Percentiles rank a stretch among this genome's conserved stretches.
These are phyloP conservation scores for Fusarium secorum DNA, from an alignment of 2,329 filamentous ascomycete species.

Conservation along the genomic window DNA sequence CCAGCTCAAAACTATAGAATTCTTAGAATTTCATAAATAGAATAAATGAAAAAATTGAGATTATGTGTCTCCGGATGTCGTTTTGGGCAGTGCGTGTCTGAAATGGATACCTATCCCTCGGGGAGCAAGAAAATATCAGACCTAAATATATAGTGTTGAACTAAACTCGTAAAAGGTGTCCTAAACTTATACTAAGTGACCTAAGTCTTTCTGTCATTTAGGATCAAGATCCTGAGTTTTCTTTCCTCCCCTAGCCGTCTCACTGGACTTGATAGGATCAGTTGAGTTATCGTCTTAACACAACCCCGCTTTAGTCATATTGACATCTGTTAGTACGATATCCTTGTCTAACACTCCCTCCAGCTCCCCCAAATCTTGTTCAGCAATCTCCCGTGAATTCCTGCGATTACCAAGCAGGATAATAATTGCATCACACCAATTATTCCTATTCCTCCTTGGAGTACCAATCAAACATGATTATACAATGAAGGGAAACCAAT, in stretches of 20 bases:
- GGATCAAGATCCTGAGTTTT: not conserved
- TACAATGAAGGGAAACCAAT: not conserved
- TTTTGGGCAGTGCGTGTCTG: not conserved
- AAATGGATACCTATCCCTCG: accelerated
- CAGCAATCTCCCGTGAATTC: too few relatives aligned
- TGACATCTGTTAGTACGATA: accelerated
- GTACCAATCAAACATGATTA: too few relatives aligned
- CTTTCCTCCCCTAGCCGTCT: not conserved
- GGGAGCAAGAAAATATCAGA: too few relatives aligned
- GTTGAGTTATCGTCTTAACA: accelerated
- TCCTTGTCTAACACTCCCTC: accelerated
- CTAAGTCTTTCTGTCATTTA: not conserved
- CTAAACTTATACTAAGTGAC: accelerated
- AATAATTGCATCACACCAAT: accelerated
- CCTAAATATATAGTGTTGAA: not conserved
- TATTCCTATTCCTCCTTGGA: not conserved
- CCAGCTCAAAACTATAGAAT: accelerated
- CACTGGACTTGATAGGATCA: accelerated
- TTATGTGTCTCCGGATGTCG: accelerated
- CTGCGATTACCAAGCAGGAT: not conserved
- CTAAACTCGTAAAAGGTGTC: too few relatives aligned
- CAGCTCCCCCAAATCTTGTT: accelerated
- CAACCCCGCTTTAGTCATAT: accelerated
- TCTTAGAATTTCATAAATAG: accelerated
- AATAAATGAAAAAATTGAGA: not conserved